These are phyloP conservation scores for Leishmania martiniquensis DNA, from an alignment of 208 protist genomes.

Conservation along the genomic window DNA sequence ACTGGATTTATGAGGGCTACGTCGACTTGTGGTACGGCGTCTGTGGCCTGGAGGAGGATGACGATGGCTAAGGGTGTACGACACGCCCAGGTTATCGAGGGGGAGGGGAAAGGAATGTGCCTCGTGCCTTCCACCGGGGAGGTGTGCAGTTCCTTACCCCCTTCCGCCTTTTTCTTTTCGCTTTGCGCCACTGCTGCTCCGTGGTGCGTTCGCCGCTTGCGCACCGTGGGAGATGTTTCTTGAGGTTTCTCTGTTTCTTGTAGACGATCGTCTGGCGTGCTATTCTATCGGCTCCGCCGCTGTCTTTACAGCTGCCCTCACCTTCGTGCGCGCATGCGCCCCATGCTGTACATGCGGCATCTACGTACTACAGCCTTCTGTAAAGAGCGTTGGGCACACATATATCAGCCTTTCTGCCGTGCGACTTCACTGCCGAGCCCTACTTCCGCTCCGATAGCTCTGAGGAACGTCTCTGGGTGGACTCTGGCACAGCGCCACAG, in stretches of 20 bases:
- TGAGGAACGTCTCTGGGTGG: background rate
- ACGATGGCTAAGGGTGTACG: slow-evolving; percentile 17
- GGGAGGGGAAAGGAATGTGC: background rate
- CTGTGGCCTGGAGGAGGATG: slow-evolving; percentile 68
- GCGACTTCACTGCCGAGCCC: background rate
- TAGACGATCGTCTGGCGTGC: background rate
- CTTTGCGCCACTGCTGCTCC: background rate
- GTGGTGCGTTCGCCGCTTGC: background rate
- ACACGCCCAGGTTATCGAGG: background rate
- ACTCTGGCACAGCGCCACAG: no score
- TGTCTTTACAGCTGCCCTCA: background rate
- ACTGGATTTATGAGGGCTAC: slow-evolving; percentile 83
- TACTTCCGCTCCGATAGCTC: background rate
- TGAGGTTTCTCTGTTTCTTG: background rate
- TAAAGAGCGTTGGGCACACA: background rate
- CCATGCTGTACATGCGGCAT: background rate
- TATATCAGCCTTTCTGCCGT: background rate
- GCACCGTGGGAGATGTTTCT: background rate
- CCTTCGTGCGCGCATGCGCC: background rate
- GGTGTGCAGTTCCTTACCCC: no score
- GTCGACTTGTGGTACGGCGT: slow-evolving; percentile 83
- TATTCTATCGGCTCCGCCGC: background rate
- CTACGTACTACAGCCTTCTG: background rate
- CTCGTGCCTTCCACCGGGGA: background rate
- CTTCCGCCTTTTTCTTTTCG: background rate